These are phyloP conservation scores for Pinus taeda DNA, from an alignment of 75 land plant species.

Conservation along the genomic window DNA sequence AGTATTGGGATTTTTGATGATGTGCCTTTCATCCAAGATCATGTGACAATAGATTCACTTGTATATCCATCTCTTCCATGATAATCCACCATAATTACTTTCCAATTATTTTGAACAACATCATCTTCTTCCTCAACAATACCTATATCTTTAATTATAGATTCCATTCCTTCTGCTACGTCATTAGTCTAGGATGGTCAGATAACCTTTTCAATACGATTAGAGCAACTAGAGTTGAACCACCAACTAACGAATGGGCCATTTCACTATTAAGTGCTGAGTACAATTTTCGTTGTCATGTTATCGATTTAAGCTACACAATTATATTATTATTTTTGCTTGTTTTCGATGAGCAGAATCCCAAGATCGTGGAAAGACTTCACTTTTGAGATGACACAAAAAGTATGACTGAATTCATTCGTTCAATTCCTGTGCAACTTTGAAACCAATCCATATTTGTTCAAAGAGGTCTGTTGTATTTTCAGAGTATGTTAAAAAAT, in stretches of 20 bases:
- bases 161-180: slow-evolving; percentile 90
- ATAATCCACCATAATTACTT: too few relatives aligned
- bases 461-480: slow-evolving; percentile 14
- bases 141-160: slow-evolving; percentile 26
- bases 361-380: slow-evolving; percentile 63
- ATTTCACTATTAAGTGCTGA: slow-evolving; percentile 86
- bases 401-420: slow-evolving; percentile 87
- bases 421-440: slow-evolving; percentile 23
- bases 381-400: slow-evolving; percentile 87
- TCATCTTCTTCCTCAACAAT: slow-evolving; percentile 23
- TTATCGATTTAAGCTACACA: slow-evolving; percentile 80
- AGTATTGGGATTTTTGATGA: too few relatives aligned
- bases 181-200: slow-evolving; percentile 92
- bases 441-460: too few relatives aligned
- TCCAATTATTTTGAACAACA: too few relatives aligned
- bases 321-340: slow-evolving; percentile 89
- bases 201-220: slow-evolving; percentile 98
- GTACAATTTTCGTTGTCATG: slow-evolving; percentile 71
- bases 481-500: slow-evolving; percentile 42
- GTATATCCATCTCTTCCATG: too few relatives aligned
- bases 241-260: slow-evolving; percentile 52
- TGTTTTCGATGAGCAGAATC: slow-evolving; percentile 32
- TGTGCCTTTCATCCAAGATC: too few relatives aligned
- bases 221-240: slow-evolving; percentile 89
- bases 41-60: too few relatives aligned